Percentiles rank a stretch among this genome's conserved stretches.
These are phyloP conservation scores for Saksenaea oblongispora DNA, from an alignment of 371 early-diverging fungal genomes.

Conservation along the genomic window DNA sequence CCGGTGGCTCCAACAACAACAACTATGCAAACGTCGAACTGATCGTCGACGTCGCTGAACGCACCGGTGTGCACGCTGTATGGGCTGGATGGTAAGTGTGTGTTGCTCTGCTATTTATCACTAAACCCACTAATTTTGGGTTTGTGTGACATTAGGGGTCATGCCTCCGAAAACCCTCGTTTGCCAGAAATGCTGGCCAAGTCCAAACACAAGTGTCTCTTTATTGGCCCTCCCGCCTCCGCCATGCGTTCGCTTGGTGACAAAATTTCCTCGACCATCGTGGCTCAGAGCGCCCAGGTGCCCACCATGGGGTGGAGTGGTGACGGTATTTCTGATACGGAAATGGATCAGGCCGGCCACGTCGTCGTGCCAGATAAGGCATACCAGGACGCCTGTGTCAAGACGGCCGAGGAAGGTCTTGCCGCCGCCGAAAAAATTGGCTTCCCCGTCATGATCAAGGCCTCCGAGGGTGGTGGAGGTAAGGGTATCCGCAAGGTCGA, in stretches of 20 bases:
- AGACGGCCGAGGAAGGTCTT: slow-evolving; percentile 77
- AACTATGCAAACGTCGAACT: slow-evolving; percentile 98
- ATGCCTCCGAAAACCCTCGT: slow-evolving; percentile 98
- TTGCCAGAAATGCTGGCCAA: slow-evolving; percentile 90
- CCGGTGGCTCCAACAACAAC: slow-evolving; percentile 95
- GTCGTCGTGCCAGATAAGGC: slow-evolving; percentile 80
- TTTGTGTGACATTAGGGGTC: slow-evolving; percentile 86
- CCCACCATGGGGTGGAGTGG: slow-evolving; percentile 97
- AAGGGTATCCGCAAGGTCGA: slow-evolving; percentile 97
- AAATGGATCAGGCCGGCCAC: slow-evolving; percentile 65
- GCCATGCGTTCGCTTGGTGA: slow-evolving; percentile 98
- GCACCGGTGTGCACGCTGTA: slow-evolving; percentile 87
- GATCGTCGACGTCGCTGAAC: slow-evolving; percentile 97
- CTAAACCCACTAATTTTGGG: not conserved
- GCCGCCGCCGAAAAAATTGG: slow-evolving; percentile 85
- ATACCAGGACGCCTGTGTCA: slow-evolving; percentile 81
- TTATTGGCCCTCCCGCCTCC: slow-evolving; percentile 98
- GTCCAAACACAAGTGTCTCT: slow-evolving; percentile 81
- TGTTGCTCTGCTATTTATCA: not conserved
- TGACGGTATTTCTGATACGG: slow-evolving; percentile 77
- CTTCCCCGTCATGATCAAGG: slow-evolving; percentile 99
- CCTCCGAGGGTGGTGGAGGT: slow-evolving; percentile 99
- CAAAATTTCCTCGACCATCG: slow-evolving; percentile 98
- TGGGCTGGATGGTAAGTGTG: slow-evolving; percentile 69
- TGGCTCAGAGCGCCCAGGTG: slow-evolving; percentile 96